A percentile compares a stretch with the other conserved stretches of the same genome.
These are phyloP conservation scores for Fusarium sp. DNA, from an alignment of 2,329 filamentous ascomycete species.

Conservation along the genomic window DNA sequence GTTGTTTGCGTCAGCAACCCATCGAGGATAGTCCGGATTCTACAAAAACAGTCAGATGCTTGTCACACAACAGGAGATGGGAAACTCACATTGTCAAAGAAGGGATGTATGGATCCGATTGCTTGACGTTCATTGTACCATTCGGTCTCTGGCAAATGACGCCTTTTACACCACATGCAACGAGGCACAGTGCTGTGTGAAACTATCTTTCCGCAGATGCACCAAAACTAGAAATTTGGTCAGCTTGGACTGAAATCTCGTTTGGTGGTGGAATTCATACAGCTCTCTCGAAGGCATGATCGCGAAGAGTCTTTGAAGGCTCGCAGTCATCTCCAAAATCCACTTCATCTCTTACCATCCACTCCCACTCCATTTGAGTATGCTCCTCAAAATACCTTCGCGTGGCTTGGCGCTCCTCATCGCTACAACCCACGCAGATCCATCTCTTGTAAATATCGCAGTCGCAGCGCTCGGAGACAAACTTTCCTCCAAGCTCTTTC, in stretches of 20 bases:
- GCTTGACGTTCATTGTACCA: constrained; percentile 8
- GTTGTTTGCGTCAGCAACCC: constrained; percentile 1
- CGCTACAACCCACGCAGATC: constrained; percentile 19
- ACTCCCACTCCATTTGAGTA: constrained; percentile 13
- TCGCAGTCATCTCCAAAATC: constrained; percentile 21
- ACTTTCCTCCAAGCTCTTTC: not conserved
- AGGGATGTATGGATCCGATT: constrained; percentile 10
- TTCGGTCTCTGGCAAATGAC: constrained; percentile 22
- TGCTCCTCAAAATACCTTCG: not conserved
- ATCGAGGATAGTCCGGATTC: constrained; percentile 11
- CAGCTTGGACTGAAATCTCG: fast-evolving
- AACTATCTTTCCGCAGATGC: constrained; percentile 19
- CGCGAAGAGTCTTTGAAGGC: constrained; percentile 6
- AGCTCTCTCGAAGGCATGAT: constrained; percentile 13
- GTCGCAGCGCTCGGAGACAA: constrained; percentile 22
- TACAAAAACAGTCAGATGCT: too few relatives aligned
- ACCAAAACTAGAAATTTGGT: constrained; percentile 22
- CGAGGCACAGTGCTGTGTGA: not conserved
- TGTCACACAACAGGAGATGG: fast-evolving
- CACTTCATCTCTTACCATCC: not conserved
- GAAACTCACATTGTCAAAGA: constrained; percentile 28
- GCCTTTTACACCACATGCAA: constrained; percentile 37
- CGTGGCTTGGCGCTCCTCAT: not conserved
- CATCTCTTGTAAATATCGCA: constrained; percentile 32
- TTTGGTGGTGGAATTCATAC: not conserved